A percentile compares a stretch with the other conserved stretches of the same genome.
Evolutionary conservation across 2,329 filamentous ascomycete species (phyloP).

Genomic region (Dothistroma pini): DNA sequence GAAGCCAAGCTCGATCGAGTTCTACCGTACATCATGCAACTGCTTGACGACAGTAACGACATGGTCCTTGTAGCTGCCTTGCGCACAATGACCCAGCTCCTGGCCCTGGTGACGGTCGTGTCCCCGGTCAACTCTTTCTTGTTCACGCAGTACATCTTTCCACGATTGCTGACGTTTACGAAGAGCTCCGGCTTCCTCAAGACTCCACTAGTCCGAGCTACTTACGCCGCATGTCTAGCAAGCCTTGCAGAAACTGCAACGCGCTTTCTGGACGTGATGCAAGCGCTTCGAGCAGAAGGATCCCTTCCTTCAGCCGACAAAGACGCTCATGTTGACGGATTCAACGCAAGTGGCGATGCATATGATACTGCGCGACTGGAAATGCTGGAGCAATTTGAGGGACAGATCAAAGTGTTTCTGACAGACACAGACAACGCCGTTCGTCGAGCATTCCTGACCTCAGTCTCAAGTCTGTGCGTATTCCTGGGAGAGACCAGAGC

Average conservation of each 20-base stretch:
- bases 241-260: slow-evolving; percentile 82
- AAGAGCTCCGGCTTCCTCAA: slow-evolving; percentile 43
- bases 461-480: slow-evolving; percentile 85
- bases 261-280: slow-evolving; percentile 84
- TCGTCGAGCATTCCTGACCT: slow-evolving; percentile 83
- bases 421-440: slow-evolving; percentile 85
- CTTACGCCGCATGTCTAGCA: slow-evolving; percentile 88
- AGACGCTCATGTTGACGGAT: slow-evolving; percentile 69
- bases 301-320: slow-evolving; percentile 73
- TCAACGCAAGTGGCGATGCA: slow-evolving; percentile 49
- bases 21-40: slow-evolving; percentile 78
- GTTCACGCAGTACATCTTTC: slow-evolving; percentile 65
- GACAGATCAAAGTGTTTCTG: slow-evolving; percentile 82
- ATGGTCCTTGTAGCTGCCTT: slow-evolving; percentile 82
- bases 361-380: slow-evolving; percentile 86
- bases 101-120: slow-evolving; percentile 83
- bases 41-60: slow-evolving; percentile 78
- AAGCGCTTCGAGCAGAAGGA: slow-evolving; percentile 78
- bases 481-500: slow-evolving; percentile 92
- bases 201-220: slow-evolving; percentile 71
- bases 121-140: slow-evolving; percentile 68
- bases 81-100: slow-evolving; percentile 79
- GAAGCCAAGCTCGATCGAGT: slow-evolving; percentile 94
- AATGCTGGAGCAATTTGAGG: slow-evolving; percentile 77
- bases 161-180: slow-evolving; percentile 56